Conservation (phyloP, 139 green algal species). For the Haematococcus lacustris region DNA sequence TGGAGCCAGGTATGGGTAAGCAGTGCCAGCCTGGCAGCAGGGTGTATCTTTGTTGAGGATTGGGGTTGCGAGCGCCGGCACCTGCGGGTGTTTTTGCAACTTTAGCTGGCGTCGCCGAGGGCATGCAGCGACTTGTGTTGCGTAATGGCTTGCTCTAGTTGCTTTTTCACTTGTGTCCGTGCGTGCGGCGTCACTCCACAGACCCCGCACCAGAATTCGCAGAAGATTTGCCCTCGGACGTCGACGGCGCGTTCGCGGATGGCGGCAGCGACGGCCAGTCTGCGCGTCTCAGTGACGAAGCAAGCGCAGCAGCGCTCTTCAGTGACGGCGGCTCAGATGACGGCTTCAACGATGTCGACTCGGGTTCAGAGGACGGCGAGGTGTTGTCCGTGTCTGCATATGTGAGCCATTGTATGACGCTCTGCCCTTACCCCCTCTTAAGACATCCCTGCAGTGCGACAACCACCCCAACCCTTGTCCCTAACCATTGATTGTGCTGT, state of each 20-base stretch:
- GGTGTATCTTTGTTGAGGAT: too few species aligned
- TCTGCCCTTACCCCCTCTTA: not conserved
- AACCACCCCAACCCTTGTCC: not conserved
- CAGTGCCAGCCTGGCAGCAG: too few species aligned
- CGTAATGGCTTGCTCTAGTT: too few species aligned
- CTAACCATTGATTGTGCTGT: not conserved
- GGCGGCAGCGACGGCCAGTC: not conserved
- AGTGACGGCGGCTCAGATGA: not conserved
- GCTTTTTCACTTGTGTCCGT: too few species aligned
- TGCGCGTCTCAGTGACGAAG: not conserved
- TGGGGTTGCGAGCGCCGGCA: too few species aligned
- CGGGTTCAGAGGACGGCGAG: conserved; percentile 8
- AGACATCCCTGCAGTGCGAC: not conserved
- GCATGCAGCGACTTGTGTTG: too few species aligned
- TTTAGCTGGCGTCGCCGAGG: too few species aligned
- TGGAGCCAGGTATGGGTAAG: too few species aligned
- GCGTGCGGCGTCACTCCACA: too few species aligned
- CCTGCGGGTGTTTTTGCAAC: too few species aligned
- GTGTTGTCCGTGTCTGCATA: conserved; percentile 14
- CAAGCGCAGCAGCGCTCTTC: not conserved
- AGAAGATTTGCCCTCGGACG: too few species aligned
- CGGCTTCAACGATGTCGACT: not conserved
- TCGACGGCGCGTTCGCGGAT: not conserved
- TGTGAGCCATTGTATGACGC: not conserved
- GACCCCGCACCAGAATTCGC: too few species aligned